A percentile compares a stretch with the other conserved stretches of the same genome.
phyloP scores from a whole-genome alignment of 352 stramenopile species.

The Elongisporangium senticosum region DNA sequence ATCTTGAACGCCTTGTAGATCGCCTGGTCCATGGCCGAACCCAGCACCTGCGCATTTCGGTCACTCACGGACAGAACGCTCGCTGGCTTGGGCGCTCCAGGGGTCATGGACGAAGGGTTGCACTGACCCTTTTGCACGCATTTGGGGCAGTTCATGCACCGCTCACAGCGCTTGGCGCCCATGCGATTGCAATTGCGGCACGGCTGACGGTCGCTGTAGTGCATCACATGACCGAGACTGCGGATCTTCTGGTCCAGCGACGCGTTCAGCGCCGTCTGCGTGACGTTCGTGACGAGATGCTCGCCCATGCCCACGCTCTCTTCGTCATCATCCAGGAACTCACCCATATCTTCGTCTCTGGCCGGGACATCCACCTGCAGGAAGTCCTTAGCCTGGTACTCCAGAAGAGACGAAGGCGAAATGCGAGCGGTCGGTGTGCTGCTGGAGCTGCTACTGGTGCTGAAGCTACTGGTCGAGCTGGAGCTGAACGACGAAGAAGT shows the following conservation, averaged over 20 bases:
- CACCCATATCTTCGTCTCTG: conserved; percentile 51
- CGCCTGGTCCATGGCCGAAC: conserved; percentile 76
- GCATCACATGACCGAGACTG: conserved; percentile 62
- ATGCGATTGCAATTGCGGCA: conserved; percentile 70
- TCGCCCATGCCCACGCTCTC: conserved; percentile 35
- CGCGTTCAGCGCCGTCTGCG: conserved; percentile 52
- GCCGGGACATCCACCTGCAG: conserved; percentile 35
- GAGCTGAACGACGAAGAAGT: conserved; percentile 19
- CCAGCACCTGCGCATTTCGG: conserved; percentile 70
- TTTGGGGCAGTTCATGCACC: conserved; percentile 66
- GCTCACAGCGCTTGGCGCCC: conserved; percentile 66
- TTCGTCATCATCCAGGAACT: conserved; percentile 65
- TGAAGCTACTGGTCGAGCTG: conserved; percentile 3
- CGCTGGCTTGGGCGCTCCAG: background rate
- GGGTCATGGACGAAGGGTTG: conserved; percentile 12
- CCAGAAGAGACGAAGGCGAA: conserved; percentile 36
- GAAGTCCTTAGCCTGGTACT: conserved; percentile 78
- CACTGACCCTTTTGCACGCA: conserved; percentile 68
- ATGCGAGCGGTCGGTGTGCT: conserved; percentile 8
- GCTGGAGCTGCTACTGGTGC: background rate
- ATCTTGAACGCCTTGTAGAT: conserved; percentile 76
- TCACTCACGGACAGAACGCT: conserved; percentile 59
- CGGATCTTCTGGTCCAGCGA: conserved; percentile 72
- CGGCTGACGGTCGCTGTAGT: conserved; percentile 57
- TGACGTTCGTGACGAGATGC: conserved; percentile 76